Percentiles rank a stretch among this genome's conserved stretches.
phyloP scores from a whole-genome alignment of 2,329 filamentous ascomycete species.

The Beauveria brongniartii region DNA sequence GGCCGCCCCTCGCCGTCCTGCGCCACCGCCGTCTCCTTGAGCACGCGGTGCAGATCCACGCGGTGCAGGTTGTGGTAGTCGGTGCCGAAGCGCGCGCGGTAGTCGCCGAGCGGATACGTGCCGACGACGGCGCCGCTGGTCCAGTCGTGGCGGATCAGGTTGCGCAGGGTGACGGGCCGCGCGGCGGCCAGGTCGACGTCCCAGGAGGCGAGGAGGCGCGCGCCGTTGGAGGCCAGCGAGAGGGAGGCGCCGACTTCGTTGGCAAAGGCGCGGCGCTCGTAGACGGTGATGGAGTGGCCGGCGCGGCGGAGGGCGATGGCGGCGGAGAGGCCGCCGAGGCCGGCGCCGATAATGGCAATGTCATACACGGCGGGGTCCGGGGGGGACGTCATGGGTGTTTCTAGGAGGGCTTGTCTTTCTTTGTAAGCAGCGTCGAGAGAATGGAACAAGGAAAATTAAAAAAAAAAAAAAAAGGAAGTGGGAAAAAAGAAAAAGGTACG shows the following conservation, averaged over 20 bases:
- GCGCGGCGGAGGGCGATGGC: constrained; percentile 32
- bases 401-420: background rate
- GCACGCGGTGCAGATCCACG: constrained; percentile 53
- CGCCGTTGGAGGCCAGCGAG: constrained; percentile 56
- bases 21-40: constrained; percentile 47
- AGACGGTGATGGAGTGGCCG: constrained; percentile 43
- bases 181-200: constrained; percentile 49
- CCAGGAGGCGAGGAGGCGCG: constrained; percentile 56
- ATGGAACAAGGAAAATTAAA: background rate
- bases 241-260: constrained; percentile 58
- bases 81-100: constrained; percentile 52
- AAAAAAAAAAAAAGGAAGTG: background rate
- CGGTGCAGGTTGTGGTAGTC: constrained; percentile 58
- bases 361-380: constrained; percentile 18
- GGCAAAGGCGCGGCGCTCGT: constrained; percentile 53
- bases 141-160: constrained; percentile 57
- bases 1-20: constrained; percentile 39
- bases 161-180: constrained; percentile 50
- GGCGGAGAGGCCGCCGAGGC: constrained; percentile 30
- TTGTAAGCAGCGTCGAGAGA: background rate
- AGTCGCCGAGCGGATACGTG: constrained; percentile 51
- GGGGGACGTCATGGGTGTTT: background rate
- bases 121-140: constrained; percentile 51
- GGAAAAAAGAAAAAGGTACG: background rate
- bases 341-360: constrained; percentile 30